Base-by-base conservation (phyloP, 345 rosid genomes). In the Linum tenue region DNA sequence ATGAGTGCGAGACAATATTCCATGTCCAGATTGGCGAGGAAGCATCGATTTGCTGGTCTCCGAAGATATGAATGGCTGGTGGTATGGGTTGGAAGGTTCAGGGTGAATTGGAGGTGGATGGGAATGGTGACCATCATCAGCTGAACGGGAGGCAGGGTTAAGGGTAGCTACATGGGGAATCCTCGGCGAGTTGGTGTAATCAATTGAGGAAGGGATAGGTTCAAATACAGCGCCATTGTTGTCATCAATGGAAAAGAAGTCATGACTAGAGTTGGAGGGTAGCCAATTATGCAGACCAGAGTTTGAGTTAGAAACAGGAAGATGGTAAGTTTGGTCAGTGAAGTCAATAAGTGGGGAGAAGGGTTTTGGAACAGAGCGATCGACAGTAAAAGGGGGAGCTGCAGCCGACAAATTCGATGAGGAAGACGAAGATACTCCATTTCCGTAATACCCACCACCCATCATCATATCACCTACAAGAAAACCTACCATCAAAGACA, bases 301-400 rank as follows among this genome's bases (percentile, higher is more conserved):
- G 69, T 66, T 67, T 64, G 63, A 60, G 55, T 72, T 59, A 22
- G 64, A 56, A 60, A 62, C 60, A 65, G 53, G 12, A 48, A 9
- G 50, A 43, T 43, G 53, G 14, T 70, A 73, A 50, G 66, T 15
- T 5, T 73, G 76, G 60, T 79, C 85, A 67, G 67, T 67, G 68
- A 75, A 73, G 73, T 73, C 85, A 53, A 71, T 68, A 58, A 77
- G 78, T 2, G 81, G 67, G 44, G 75, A 41, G 5, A 35, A n/a
- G 40, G 75, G 75, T 68, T 72, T 78, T 2, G 66, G 57, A 3
- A 57, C 62, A 31, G 80, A 73, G 37, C 81, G 72, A 35, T 76
- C 80, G 22, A 81, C 86, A 2, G 82, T 80, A 56, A 85, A 85
- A 38, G 90, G 90, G 3, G 83, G 85, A 61, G 90, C 90, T 68